Evolutionary conservation across 495 filamentous ascomycete species (phyloP).

Genomic region (Friedmanniomyces endolithicus): DNA sequence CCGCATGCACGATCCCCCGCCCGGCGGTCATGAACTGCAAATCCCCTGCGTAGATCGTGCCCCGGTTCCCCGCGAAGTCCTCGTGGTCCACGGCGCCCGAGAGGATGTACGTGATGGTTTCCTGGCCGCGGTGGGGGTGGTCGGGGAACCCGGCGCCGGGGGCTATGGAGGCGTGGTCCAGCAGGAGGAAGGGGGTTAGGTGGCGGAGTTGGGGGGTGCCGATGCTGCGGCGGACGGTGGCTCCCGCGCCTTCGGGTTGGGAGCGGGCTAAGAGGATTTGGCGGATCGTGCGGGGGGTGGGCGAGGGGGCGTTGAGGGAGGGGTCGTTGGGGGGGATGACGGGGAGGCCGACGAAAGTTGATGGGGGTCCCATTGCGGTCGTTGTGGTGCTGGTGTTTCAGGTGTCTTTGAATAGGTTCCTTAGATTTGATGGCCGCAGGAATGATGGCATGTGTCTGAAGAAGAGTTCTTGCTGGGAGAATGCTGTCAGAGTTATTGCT

Average conservation of each 20-base stretch:
- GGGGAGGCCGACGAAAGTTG: conserved; percentile 30
- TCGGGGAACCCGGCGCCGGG: conserved; percentile 81
- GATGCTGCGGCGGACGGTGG: conserved; percentile 76
- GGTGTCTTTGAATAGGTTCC: conserved; percentile 1
- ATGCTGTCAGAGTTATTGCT: conserved; percentile 20
- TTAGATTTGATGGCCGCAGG: conserved; percentile 7
- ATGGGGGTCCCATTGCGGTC: conserved; percentile 22
- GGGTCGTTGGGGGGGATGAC: conserved; percentile 29
- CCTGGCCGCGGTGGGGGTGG: conserved; percentile 62
- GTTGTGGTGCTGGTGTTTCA: conserved; percentile 6
- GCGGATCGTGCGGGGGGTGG: conserved; percentile 58
- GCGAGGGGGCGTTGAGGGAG: conserved; percentile 23
- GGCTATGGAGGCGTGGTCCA: conserved; percentile 74
- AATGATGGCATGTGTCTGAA: conserved; percentile 21
- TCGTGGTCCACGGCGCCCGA: conserved; percentile 82
- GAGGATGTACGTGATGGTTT: conserved; percentile 88
- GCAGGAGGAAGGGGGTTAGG: conserved; percentile 92
- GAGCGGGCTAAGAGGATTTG: conserved; percentile 73
- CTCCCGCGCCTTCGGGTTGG: conserved; percentile 82
- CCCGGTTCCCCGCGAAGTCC: conserved; percentile 82
- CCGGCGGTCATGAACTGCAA: conserved; percentile 98
- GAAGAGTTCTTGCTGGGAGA: conserved; percentile 25
- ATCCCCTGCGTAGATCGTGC: conserved; percentile 74
- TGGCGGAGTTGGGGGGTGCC: conserved; percentile 73
- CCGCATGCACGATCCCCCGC: conserved; percentile 83